Evolutionary conservation across 805 yeast genomes (phyloP), one percentile per base, ranked within the genome.

Genomic region (Schwanniomyces sp.): DNA sequence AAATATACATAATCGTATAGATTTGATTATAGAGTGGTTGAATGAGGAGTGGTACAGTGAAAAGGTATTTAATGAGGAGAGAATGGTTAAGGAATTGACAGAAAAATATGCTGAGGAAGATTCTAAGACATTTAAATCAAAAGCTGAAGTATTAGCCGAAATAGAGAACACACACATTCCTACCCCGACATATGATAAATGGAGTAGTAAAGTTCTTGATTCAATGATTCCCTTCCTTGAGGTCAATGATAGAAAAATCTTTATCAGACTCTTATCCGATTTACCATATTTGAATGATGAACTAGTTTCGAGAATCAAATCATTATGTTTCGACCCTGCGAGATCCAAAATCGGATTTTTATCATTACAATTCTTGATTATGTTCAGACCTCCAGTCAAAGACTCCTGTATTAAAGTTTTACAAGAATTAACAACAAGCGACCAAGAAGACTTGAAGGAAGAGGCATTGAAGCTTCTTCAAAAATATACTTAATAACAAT

Each of bases 11-110:
- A 74, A 72, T 8, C 73, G 92, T 30, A 76, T 91, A 10, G 95
- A 88, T 49, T 67, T 85, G 30, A 83, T 90, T 16, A 82, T 92
- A 34, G 91, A 87, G 52, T 94, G 99, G 99, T 70, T 94, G 46
- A 91, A 87, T 58, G 99, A 94, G 67, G 99, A 94, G 64, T 94
- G 97, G 95, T 84, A 81, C 67, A 73, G 81, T 42, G 88, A 85
- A 58, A 69, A 59, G 47, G 78, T 78, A 3, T 56, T 59, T 42
- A 66, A 65, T 48, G 75, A 72, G 50, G 70, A 54, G 50, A 53
- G 50, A 25, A 45, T 60, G 29, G 49, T 49, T 53, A 61, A 56
- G 7, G 56, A 49, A 48, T 41, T 49, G 24, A 49, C 45, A 11
- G 52, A 49, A 30, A 49, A 56, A 43, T 36, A 45, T 34, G 45